Evolutionary conservation across 202 grass and related monocot genomes (phyloP).

Genomic region (Setaria italica): DNA sequence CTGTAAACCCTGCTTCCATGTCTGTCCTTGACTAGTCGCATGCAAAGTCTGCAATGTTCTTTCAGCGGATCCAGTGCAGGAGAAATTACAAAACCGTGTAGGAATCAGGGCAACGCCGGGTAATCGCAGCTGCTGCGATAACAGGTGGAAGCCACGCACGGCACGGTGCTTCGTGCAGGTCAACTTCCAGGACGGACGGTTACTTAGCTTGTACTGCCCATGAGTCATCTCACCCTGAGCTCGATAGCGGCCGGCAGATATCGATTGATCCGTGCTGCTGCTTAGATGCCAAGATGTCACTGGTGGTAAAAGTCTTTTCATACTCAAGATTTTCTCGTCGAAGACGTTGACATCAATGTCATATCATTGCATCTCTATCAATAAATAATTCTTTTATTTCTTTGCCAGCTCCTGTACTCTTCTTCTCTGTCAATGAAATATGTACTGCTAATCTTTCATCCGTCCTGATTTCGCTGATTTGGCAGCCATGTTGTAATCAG

Average conservation of each 20-base stretch:
- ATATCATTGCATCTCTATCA: background rate
- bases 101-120: background rate
- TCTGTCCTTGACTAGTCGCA: background rate
- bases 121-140: background rate
- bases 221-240: no score
- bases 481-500: background rate
- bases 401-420: no score
- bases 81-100: background rate
- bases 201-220: background rate
- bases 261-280: background rate
- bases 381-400: no score
- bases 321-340: background rate
- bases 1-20: no score
- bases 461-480: background rate
- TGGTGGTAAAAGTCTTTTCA: background rate
- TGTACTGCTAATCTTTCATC: background rate
- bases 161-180: background rate
- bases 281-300: background rate
- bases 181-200: background rate
- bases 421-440: no score
- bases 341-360: background rate
- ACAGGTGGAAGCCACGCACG: background rate
- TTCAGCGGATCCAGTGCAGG: background rate
- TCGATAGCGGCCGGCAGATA: background rate
- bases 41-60: background rate